Conservation (phyloP, 495 filamentous ascomycete genomes). For the Talaromyces adpressus region DNA sequence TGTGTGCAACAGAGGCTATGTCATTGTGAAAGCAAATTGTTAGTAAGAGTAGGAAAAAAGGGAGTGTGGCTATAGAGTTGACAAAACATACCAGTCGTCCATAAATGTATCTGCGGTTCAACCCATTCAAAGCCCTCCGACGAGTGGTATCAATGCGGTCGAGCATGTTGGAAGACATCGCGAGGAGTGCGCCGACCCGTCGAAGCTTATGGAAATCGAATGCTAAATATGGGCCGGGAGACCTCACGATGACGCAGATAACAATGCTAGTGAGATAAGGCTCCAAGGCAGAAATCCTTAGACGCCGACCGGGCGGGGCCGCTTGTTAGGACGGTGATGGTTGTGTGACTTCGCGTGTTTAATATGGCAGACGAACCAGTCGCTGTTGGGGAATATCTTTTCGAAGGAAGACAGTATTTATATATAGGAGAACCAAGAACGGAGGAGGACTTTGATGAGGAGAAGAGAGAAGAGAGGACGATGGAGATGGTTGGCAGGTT, state of each 20-base stretch:
- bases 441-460: background rate
- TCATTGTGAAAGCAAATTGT: background rate
- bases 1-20: slow-evolving; percentile 78
- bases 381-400: background rate
- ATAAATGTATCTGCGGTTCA: slow-evolving; percentile 75
- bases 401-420: background rate
- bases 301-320: background rate
- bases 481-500: background rate
- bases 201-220: background rate
- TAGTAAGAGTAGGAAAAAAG: background rate
- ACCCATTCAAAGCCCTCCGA: slow-evolving; percentile 54
- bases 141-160: slow-evolving; percentile 28
- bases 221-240: background rate
- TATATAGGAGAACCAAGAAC: background rate
- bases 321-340: background rate
- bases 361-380: background rate
- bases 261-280: background rate
- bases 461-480: background rate
- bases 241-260: slow-evolving; percentile 10
- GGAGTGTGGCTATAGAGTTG: slow-evolving; percentile 1
- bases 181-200: background rate
- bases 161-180: slow-evolving; percentile 29
- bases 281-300: background rate
- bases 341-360: background rate
- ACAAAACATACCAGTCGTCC: slow-evolving; percentile 63